Evolutionary conservation across 2,329 filamentous ascomycete species (phyloP).

Genomic region (Diaporthe caulivora): DNA sequence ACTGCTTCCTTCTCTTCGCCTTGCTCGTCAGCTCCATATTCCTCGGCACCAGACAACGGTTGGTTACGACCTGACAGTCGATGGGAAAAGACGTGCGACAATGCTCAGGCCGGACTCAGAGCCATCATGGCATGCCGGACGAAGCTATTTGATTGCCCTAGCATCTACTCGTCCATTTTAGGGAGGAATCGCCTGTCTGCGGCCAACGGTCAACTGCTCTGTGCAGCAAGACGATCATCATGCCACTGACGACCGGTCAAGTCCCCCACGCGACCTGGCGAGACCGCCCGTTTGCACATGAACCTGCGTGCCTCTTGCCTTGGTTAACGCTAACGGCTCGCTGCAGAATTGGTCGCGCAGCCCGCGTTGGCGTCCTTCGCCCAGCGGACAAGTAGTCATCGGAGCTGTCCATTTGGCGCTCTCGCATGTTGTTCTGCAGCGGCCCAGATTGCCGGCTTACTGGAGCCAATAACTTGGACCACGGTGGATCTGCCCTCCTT

Average conservation of each 20-base stretch:
- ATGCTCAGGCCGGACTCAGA: too few species aligned
- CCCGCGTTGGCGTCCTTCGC: constrained; percentile 26
- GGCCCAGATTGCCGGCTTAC: constrained; percentile 13
- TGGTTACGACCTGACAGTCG: background rate
- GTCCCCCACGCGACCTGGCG: constrained; percentile 21
- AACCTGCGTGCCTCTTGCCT: constrained; percentile 27
- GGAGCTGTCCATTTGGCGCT: constrained; percentile 29
- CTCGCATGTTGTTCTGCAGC: constrained; percentile 28
- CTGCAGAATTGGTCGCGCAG: constrained; percentile 37
- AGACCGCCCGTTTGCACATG: constrained; percentile 24
- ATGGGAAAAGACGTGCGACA: background rate
- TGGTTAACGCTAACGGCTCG: constrained; percentile 38
- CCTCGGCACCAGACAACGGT: background rate
- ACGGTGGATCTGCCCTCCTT: constrained; percentile 16
- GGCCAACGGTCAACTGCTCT: background rate
- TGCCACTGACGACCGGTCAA: constrained; percentile 12
- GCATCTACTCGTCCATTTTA: background rate
- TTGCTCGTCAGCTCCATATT: background rate
- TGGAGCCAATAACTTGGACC: constrained; percentile 28
- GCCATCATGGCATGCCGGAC: background rate
- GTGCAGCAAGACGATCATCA: constrained; percentile 21
- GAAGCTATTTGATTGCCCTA: background rate
- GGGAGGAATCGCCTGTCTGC: constrained; percentile 9
- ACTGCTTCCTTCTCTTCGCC: background rate
- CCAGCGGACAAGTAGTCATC: constrained; percentile 25